Conservation (phyloP, 2,329 filamentous ascomycete species). For the Xenosphaeropsis pyriputrescens region DNA sequence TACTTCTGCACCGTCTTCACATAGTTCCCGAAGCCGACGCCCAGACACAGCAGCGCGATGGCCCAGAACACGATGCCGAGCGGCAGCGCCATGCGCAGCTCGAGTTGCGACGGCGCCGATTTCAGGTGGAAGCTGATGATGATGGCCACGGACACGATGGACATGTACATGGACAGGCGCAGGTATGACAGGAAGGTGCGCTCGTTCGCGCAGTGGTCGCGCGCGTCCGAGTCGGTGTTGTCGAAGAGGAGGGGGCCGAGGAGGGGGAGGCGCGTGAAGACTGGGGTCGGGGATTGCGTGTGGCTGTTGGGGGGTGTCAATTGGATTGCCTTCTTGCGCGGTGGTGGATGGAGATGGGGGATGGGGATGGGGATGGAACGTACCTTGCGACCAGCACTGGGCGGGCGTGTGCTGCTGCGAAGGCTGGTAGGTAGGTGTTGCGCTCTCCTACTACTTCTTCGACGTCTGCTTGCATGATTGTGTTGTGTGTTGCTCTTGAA, state of each 20-base stretch:
- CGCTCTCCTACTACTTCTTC: no score
- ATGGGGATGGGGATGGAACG: no score
- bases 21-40: conserved; percentile 73
- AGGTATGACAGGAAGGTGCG: conserved; percentile 77
- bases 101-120: conserved; percentile 49
- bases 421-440: no score
- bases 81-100: conserved; percentile 66
- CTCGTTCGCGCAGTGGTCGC: conserved; percentile 39
- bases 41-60: conserved; percentile 62
- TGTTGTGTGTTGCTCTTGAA: no score
- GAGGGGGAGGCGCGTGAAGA: conserved; percentile 7
- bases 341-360: no score
- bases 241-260: conserved; percentile 48
- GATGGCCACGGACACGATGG: conserved; percentile 79
- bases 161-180: conserved; percentile 78
- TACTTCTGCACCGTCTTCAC: conserved; percentile 72
- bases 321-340: no score
- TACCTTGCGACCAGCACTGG: no score
- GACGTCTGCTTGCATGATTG: no score
- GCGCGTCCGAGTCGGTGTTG: conserved; percentile 48
- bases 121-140: conserved; percentile 89
- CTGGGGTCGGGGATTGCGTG: no score
- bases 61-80: conserved; percentile 83
- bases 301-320: no score
- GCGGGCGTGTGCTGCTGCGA: no score